Evolutionary conservation across 768 basidiomycete species (phyloP).

Genomic region (Cystobasidium onofrii): DNA sequence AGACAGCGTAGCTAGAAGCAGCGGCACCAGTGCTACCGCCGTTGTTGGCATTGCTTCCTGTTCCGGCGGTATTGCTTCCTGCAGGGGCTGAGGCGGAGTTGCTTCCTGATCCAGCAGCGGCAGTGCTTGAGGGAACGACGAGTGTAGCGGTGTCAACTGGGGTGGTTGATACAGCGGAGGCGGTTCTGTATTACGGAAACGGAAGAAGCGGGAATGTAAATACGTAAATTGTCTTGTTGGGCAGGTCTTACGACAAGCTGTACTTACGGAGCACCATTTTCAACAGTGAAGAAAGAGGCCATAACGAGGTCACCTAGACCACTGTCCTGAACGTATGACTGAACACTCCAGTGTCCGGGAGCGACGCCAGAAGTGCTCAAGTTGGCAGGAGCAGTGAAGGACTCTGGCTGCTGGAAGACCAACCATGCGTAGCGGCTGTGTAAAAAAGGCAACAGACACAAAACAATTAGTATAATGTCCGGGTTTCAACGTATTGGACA

Average conservation of each 20-base stretch:
- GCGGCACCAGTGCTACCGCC: conserved; percentile 8
- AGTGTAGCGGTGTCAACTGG: conserved; percentile 23
- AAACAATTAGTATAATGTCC: not conserved
- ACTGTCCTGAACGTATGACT: conserved; percentile 4
- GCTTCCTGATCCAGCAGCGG: not conserved
- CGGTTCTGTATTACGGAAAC: not conserved
- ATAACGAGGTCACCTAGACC: conserved; percentile 31
- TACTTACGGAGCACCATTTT: conserved; percentile 18
- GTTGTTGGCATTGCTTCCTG: conserved; percentile 3
- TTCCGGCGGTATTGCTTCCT: not conserved
- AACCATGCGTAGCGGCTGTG: conserved; percentile 30
- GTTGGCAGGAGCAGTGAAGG: conserved; percentile 30
- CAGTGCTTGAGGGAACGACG: not conserved
- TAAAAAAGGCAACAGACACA: not conserved
- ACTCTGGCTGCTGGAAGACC: conserved; percentile 32
- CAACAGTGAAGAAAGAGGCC: conserved; percentile 35
- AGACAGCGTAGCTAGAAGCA: conserved; percentile 8
- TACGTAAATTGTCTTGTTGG: not conserved
- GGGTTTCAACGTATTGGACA: not conserved
- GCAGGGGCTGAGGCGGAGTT: not conserved
- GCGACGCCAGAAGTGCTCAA: conserved; percentile 12
- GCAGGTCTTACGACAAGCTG: too few relatives aligned
- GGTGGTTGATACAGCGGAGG: not conserved
- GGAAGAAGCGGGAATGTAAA: not conserved
- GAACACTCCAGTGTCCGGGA: conserved; percentile 26